Evolutionary conservation across 345 rosid species (phyloP), one percentile per base, ranked within the genome.

Genomic region (Euclidium syriacum): DNA sequence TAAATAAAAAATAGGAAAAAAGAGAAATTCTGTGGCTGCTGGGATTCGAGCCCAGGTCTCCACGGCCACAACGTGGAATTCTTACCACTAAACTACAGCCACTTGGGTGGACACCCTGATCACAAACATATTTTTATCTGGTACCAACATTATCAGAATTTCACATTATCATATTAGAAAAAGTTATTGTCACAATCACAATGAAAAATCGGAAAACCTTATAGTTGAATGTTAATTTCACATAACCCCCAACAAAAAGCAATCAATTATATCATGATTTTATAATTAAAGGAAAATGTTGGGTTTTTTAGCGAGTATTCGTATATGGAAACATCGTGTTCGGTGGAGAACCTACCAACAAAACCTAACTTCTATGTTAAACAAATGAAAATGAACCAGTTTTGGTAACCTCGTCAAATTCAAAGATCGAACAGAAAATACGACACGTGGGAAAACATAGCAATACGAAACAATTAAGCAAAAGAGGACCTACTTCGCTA

Each of bases 21-120:
- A n/a, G n/a, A n/a, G n/a, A n/a, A n/a, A n/a, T n/a, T n/a, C n/a
- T 80, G 87, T 84, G 86, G 85, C 87, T 83, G 85, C 84, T 83
- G 81, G 85, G 87, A 79, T 76, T 86, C 87, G 83, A 84, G 90
- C 95, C 88, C 83, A 79, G 86, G 87, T 84, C 81, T 79, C 83
- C 81, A 86, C 86, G 88, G 90, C 88, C 88, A 86, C 90, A 80
- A 84, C 83, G 82, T 86, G 78, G 80, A 80, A 82, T 86, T 83
- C 86, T 80, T 5, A 84, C 90, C 85, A 82, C 95, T 86, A 80
- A 80, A 79, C 87, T 84, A 84, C 87, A 84, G 83, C 83, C 82
- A 79, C 88, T 10, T 4, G 1, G 35, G 0, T 29, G 11, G 0
- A n/a, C n/a, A n/a, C n/a, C n/a, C n/a, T n/a, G n/a, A n/a, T n/a